Evolutionary conservation across 768 basidiomycete species (phyloP).

Genomic region (Termitomyces sp.): DNA sequence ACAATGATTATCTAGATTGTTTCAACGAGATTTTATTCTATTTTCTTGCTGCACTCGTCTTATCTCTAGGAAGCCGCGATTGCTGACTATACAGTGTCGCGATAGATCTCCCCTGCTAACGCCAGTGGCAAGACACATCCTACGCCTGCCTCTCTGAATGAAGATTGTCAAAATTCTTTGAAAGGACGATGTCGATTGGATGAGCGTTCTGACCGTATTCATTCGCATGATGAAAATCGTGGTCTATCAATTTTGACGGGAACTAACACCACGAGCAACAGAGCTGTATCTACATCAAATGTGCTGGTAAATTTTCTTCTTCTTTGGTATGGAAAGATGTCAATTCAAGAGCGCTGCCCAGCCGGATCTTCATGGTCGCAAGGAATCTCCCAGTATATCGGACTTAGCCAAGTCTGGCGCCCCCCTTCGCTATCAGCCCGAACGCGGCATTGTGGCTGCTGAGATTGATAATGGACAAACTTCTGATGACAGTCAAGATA

Average conservation of each 20-base stretch:
- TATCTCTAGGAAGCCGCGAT: not conserved
- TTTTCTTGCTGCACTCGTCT: not conserved
- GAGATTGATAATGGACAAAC: slow-evolving; percentile 2
- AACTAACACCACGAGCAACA: not conserved
- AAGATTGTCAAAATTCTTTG: slow-evolving; percentile 12
- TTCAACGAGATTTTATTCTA: not conserved
- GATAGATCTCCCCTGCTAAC: not conserved
- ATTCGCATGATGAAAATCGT: not conserved
- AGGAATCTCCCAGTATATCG: not conserved
- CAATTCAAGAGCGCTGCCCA: not conserved
- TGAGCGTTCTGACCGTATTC: slow-evolving; percentile 5
- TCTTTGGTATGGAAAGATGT: no score
- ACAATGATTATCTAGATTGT: not conserved
- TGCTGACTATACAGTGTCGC: not conserved
- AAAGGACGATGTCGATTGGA: not conserved
- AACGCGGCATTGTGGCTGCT: not conserved
- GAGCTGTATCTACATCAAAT: not conserved
- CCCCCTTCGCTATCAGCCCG: slow-evolving; percentile 2
- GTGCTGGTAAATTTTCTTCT: not conserved
- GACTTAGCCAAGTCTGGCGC: not conserved
- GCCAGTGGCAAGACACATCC: slow-evolving; percentile 21
- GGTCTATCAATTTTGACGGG: not conserved
- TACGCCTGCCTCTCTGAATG: slow-evolving; percentile 20
- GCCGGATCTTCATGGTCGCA: no score
- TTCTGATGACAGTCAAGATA: slow-evolving; percentile 7